These are phyloP conservation scores for Sporopachydermia lactativora DNA, from an alignment of 805 yeast genomes.

Conservation along the genomic window DNA sequence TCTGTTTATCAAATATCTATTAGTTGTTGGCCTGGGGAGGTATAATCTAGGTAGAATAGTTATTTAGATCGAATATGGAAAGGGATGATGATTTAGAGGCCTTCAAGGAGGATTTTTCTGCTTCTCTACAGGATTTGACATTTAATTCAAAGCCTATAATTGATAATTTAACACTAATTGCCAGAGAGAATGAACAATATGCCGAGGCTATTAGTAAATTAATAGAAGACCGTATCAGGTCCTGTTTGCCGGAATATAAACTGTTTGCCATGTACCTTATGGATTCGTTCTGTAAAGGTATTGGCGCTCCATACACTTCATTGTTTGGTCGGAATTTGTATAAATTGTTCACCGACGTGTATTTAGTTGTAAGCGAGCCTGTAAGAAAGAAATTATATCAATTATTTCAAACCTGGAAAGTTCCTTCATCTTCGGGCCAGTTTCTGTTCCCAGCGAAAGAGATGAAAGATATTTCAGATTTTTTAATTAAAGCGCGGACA, in stretches of 20 bases:
- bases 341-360: constrained; percentile 60
- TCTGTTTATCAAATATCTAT: too few relatives aligned
- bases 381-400: constrained; percentile 60
- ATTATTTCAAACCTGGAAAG: constrained; percentile 81
- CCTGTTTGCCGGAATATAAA: constrained; percentile 71
- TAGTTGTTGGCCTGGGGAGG: too few relatives aligned
- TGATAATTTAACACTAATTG: constrained; percentile 68
- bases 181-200: constrained; percentile 66
- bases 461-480: constrained; percentile 57
- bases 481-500: constrained; percentile 40
- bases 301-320: constrained; percentile 82
- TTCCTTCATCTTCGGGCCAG: constrained; percentile 39
- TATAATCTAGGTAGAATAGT: too few relatives aligned
- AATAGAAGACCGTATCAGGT: constrained; percentile 49
- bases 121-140: constrained; percentile 61
- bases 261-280: constrained; percentile 71
- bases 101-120: constrained; percentile 50
- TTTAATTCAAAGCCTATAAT: constrained; percentile 87
- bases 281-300: constrained; percentile 84
- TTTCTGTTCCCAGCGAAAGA: constrained; percentile 65
- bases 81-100: constrained; percentile 15
- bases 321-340: constrained; percentile 58
- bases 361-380: constrained; percentile 64
- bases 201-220: constrained; percentile 71
- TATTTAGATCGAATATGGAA: too few relatives aligned